Percentiles rank a stretch among this genome's conserved stretches.
Conservation (phyloP, 1,284 basidiomycete species). For the Pseudozyma pruni region DNA sequence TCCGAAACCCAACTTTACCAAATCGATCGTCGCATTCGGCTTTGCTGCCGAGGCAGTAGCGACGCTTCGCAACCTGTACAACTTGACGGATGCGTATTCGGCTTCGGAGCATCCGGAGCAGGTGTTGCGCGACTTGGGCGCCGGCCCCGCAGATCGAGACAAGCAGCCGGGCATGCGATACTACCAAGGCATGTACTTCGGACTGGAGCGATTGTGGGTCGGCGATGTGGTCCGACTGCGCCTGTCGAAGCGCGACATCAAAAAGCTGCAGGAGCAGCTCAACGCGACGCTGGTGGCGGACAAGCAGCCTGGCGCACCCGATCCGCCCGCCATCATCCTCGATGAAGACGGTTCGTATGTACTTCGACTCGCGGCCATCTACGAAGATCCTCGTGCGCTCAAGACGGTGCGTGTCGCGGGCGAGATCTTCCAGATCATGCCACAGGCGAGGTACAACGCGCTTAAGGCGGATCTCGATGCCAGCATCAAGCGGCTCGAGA, state of each 20-base stretch:
- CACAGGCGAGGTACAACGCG: slow-evolving; percentile 28
- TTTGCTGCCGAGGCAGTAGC: slow-evolving; percentile 22
- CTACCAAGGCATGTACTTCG: slow-evolving; percentile 55
- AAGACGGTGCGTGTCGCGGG: slow-evolving; percentile 30
- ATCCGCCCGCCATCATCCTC: slow-evolving; percentile 24
- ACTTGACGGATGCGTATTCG: slow-evolving; percentile 41
- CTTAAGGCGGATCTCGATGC: slow-evolving; percentile 17
- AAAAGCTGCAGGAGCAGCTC: slow-evolving; percentile 39
- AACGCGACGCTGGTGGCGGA: slow-evolving; percentile 31
- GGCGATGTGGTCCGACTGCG: slow-evolving; percentile 57
- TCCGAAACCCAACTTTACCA: slow-evolving; percentile 12
- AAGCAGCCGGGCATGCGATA: slow-evolving; percentile 20
- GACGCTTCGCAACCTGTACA: slow-evolving; percentile 29
- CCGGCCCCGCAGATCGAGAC: neutral
- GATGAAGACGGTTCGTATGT: slow-evolving; percentile 44
- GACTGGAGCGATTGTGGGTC: slow-evolving; percentile 57
- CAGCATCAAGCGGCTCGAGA: slow-evolving; percentile 11
- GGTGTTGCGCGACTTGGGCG: slow-evolving; percentile 31
- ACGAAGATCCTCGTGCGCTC: slow-evolving; percentile 28
- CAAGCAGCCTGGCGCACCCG: slow-evolving; percentile 18
- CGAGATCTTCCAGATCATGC: slow-evolving; percentile 40
- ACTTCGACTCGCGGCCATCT: slow-evolving; percentile 37
- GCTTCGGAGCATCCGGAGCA: slow-evolving; percentile 22
- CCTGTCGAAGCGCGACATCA: slow-evolving; percentile 34
- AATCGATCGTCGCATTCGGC: slow-evolving; percentile 24